Evolutionary conservation across 2,329 filamentous ascomycete genomes (phyloP).

Genomic region (Aspergillus ustus): DNA sequence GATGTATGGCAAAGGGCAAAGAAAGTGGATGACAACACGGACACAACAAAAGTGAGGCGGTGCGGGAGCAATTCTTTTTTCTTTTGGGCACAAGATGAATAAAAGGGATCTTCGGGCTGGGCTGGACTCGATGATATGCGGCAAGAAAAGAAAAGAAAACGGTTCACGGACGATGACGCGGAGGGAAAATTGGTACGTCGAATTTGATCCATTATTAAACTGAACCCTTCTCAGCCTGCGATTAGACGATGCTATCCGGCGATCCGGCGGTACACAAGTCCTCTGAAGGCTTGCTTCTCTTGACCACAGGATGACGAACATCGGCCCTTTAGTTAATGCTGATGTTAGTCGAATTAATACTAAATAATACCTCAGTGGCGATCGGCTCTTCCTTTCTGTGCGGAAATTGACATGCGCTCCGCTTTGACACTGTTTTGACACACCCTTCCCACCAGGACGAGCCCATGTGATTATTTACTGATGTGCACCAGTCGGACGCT

Average conservation of each 20-base stretch:
- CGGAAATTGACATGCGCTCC: neutral
- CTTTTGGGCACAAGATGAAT: slow-evolving; percentile 19
- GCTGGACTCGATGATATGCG: neutral
- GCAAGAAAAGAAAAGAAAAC: slow-evolving; percentile 13
- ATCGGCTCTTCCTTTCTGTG: neutral
- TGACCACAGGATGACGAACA: slow-evolving; percentile 10
- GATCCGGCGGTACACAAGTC: neutral
- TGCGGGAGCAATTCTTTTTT: slow-evolving; percentile 18
- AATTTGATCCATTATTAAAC: slow-evolving; percentile 10
- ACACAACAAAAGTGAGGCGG: slow-evolving; percentile 26
- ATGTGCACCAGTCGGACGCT: neutral
- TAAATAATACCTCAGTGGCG: slow-evolving; percentile 1
- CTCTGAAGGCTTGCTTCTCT: neutral
- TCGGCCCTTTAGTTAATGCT: slow-evolving; percentile 1
- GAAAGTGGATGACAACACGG: slow-evolving; percentile 8
- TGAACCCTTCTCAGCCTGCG: neutral
- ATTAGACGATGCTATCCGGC: slow-evolving; percentile 4
- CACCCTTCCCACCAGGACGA: neutral
- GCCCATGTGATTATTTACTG: slow-evolving; percentile 12
- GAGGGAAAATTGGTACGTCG: slow-evolving; percentile 12
- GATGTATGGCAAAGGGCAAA: slow-evolving; percentile 1
- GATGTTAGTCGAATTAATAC: neutral
- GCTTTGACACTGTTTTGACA: neutral
- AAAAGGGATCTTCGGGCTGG: neutral
- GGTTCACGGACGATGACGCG: slow-evolving; percentile 22